Percentiles rank a stretch among this genome's conserved stretches.
Conservation (phyloP, 192 early-diverging fungal species). For the Podila minutissima region DNA sequence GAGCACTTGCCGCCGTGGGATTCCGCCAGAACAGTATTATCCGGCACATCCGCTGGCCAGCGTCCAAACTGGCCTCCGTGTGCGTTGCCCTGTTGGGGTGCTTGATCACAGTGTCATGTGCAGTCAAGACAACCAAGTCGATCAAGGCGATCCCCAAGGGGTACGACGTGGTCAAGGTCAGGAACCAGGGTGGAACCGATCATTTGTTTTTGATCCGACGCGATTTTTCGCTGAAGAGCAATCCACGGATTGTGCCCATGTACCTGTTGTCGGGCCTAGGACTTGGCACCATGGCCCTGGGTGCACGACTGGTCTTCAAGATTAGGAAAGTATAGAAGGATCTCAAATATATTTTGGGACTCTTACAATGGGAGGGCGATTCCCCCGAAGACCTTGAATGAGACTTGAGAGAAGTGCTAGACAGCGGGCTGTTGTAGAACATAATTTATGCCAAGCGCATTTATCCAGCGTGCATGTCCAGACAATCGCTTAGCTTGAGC, state of each 20-base stretch:
- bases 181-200: conserved; percentile 2
- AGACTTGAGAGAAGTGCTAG: no score
- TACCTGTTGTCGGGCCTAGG: conserved; percentile 43
- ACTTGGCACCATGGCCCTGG: conserved; percentile 34
- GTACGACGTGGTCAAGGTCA: conserved; percentile 33
- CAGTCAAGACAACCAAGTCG: conserved; percentile 18
- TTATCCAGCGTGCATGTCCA: no score
- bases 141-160: conserved; percentile 36
- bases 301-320: conserved; percentile 40
- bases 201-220: conserved; percentile 40
- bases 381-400: no score
- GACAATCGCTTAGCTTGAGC: no score
- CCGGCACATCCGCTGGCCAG: conserved; percentile 17
- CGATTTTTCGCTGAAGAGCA: conserved; percentile 17
- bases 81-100: conserved; percentile 13
- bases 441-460: no score
- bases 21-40: conserved; percentile 24
- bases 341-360: no score
- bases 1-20: conserved; percentile 12
- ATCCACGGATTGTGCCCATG: conserved; percentile 27
- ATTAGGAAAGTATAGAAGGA: conserved; percentile 10
- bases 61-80: conserved; percentile 11
- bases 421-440: no score
- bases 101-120: conserved; percentile 17
- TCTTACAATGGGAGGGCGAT: no score